Conservation (phyloP, 495 filamentous ascomycete species). For the Neurospora sp. region DNA sequence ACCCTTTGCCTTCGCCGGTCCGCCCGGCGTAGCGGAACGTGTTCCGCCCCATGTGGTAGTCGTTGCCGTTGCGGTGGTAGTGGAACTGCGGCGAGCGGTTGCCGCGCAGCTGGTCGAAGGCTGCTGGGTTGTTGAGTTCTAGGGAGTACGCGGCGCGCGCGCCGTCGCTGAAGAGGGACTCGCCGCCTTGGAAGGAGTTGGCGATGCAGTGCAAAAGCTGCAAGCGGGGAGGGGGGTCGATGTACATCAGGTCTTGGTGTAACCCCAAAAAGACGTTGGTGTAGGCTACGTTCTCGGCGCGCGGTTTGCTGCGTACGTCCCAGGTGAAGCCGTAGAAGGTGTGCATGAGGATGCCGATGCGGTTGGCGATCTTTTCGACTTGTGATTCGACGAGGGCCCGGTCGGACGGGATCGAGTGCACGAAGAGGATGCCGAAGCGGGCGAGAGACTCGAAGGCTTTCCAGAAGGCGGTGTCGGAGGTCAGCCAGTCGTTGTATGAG, state of each 20-base stretch:
- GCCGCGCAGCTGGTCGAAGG: constrained; percentile 28
- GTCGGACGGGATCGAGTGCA: constrained; percentile 56
- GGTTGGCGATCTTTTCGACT: constrained; percentile 55
- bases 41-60: constrained; percentile 45
- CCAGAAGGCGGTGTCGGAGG: constrained; percentile 35
- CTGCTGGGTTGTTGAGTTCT: constrained; percentile 5
- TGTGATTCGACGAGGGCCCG: constrained; percentile 32
- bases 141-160: constrained; percentile 49
- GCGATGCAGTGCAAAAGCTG: constrained; percentile 82
- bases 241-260: constrained; percentile 91
- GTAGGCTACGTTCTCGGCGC: constrained; percentile 87
- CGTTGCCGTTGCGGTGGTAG: constrained; percentile 57
- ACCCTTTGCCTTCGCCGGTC: constrained; percentile 27
- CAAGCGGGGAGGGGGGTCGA: constrained; percentile 63
- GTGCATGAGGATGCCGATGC: constrained; percentile 65
- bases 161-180: constrained; percentile 72
- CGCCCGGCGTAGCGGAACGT: constrained; percentile 17
- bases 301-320: constrained; percentile 69
- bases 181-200: constrained; percentile 64
- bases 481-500: constrained; percentile 63
- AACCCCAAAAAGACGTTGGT: constrained; percentile 68
- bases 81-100: constrained; percentile 46
- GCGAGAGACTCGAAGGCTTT: constrained; percentile 44
- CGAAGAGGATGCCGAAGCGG: constrained; percentile 58
- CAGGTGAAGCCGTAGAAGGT: constrained; percentile 86